Percentiles rank a stretch among this genome's conserved stretches.
phyloP scores from a whole-genome alignment of 2,329 filamentous ascomycete genomes.

The Aureobasidium sp. region DNA sequence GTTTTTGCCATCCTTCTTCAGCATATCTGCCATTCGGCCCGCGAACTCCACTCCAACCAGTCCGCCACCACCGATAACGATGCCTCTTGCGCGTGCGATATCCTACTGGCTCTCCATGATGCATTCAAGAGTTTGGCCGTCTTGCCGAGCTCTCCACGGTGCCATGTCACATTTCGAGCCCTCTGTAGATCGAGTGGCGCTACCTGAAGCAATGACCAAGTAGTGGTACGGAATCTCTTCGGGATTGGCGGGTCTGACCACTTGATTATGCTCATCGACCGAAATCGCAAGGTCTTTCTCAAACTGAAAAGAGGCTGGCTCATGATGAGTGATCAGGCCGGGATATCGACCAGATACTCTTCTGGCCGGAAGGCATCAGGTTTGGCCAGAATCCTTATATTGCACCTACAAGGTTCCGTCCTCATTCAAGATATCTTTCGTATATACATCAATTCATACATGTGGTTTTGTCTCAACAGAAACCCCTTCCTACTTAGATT shows the following conservation, averaged over 20 bases:
- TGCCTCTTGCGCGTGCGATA: neutral
- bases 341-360: neutral
- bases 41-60: neutral
- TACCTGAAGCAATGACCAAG: neutral
- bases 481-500: too few relatives aligned
- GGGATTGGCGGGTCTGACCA: neutral
- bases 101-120: neutral
- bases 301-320: too few relatives aligned
- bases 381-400: too few relatives aligned
- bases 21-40: neutral
- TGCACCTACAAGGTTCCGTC: too few relatives aligned
- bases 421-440: too few relatives aligned
- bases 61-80: neutral
- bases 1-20: neutral
- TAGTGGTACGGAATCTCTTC: neutral
- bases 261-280: neutral
- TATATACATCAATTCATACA: too few relatives aligned
- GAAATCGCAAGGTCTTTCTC: too few relatives aligned
- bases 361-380: neutral
- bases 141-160: neutral
- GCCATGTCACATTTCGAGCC: neutral
- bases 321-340: too few relatives aligned
- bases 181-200: neutral
- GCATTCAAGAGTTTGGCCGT: neutral
- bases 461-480: too few relatives aligned